Evolutionary conservation across 768 basidiomycete species (phyloP), one percentile per base, ranked within the genome.

Genomic region (Cyathus striatus): DNA sequence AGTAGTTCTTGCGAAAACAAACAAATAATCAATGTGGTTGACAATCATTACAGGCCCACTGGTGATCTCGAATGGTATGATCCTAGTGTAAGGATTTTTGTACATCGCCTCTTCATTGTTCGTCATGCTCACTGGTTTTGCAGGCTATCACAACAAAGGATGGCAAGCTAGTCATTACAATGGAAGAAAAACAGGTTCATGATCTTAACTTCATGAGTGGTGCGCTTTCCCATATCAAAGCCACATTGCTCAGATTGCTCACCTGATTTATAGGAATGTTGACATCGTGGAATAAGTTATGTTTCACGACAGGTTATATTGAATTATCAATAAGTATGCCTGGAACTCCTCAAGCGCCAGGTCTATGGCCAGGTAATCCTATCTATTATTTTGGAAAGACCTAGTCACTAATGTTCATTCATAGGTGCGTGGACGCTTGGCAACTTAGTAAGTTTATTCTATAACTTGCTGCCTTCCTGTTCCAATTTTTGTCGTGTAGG

Each of bases 281-380:
- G 7, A 81, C 86, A 51, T 76, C 82, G 10, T 96, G 94, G 93
- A 95, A 96, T 65, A 90, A 96, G 64, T 64, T 96, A 42, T 98
- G 94, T 65, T 96, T 93, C 65, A 94, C 83, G 13, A 91, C 90
- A 0, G 92, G 90, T 2, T 92, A 93, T 57, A 69, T 97, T 44
- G 96, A 96, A 64, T 79, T 85, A 2, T 76, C 72, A n/a, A 53
- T 90, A 16, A 88, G 85, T 57, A 58, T 90, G 51, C 88, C 90
- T 14, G 90, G 88, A 4, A 61, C 67, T 9, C 66, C 75, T 1
- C 49, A 55, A 30, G 69, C 73, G 13, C 76, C 84, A 9, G 92
- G 92, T 5, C 71, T 89, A 47, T 96, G 92, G 94, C 93, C 95
- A 42, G 92, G 64, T 41, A 20, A 42, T 16, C 39, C 17, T 38